Percentiles rank a stretch among this genome's conserved stretches.
Conservation (phyloP, 2,329 filamentous ascomycete species). For the Penicillium crustosum region DNA sequence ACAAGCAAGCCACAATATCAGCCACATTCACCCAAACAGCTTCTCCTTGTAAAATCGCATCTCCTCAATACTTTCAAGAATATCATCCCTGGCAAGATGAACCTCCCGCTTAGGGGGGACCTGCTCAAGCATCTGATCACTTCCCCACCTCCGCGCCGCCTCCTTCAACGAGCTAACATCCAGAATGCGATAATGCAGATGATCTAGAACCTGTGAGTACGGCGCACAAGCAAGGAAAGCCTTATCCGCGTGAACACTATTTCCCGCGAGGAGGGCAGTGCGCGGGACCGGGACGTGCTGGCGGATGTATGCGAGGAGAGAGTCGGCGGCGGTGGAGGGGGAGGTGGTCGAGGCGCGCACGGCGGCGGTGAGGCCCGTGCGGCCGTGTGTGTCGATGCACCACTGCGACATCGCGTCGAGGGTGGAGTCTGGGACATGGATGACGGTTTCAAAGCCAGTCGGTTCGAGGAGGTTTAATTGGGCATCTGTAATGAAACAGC, state of each 20-base stretch:
- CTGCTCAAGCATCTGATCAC: constrained; percentile 56
- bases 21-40: constrained; percentile 55
- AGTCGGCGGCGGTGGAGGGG: constrained; percentile 68
- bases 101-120: constrained; percentile 71
- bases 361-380: constrained; percentile 76
- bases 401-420: constrained; percentile 83
- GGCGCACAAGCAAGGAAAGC: constrained; percentile 74
- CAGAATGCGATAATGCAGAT: constrained; percentile 85
- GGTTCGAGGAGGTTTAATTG: constrained; percentile 74
- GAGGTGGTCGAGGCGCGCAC: constrained; percentile 73
- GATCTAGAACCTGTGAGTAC: constrained; percentile 69
- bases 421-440: constrained; percentile 69
- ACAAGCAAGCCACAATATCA: background rate
- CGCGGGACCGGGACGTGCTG: constrained; percentile 65
- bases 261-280: constrained; percentile 78
- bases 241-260: constrained; percentile 87
- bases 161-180: constrained; percentile 95
- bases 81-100: constrained; percentile 85
- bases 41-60: constrained; percentile 75
- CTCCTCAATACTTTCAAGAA: constrained; percentile 92
- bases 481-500: constrained; percentile 84
- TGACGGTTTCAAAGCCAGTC: constrained; percentile 73
- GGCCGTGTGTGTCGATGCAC: constrained; percentile 78
- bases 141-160: constrained; percentile 78
- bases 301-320: constrained; percentile 75